Conservation (phyloP, 2,329 filamentous ascomycete species). For the Xylariaceae sp. region DNA sequence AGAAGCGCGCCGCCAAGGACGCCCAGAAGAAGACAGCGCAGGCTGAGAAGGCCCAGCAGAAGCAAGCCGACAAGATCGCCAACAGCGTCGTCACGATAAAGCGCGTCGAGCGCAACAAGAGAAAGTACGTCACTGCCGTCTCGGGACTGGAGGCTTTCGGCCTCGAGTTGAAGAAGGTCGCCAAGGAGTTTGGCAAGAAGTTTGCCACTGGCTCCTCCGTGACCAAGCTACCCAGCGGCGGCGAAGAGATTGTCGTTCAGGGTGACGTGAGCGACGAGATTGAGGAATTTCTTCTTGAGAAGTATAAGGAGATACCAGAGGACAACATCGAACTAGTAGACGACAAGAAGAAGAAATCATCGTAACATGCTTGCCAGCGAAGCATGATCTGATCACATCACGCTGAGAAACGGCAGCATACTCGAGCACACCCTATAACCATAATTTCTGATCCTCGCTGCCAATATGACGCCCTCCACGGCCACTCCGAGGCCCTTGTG, state of each 20-base stretch:
- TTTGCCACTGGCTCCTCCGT: constrained; percentile 93
- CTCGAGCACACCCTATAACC: constrained; percentile 10
- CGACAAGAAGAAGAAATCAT: constrained; percentile 86
- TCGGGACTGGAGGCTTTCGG: constrained; percentile 85
- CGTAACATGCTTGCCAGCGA: constrained; percentile 7
- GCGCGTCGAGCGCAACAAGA: constrained; percentile 95
- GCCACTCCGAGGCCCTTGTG: constrained; percentile 3
- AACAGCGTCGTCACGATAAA: constrained; percentile 84
- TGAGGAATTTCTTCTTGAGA: constrained; percentile 81
- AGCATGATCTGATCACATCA: constrained; percentile 18
- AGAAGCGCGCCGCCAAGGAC: constrained; percentile 93
- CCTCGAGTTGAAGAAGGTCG: constrained; percentile 88
- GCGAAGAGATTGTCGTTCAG: constrained; percentile 96
- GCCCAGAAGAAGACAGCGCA: constrained; percentile 95
- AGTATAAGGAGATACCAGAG: constrained; percentile 85
- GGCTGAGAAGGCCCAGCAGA: constrained; percentile 79
- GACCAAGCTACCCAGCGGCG: constrained; percentile 78
- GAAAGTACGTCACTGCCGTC: constrained; percentile 94
- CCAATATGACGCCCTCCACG: constrained; percentile 10
- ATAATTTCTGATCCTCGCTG: constrained; percentile 13
- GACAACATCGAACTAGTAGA: constrained; percentile 93
- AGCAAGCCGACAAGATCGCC: constrained; percentile 76
- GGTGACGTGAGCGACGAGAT: constrained; percentile 95
- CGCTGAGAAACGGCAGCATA: constrained; percentile 13
- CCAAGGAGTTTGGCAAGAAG: constrained; percentile 97